These are phyloP conservation scores for Albifimbria verrucaria DNA, from an alignment of 2,329 filamentous ascomycete species.

Conservation along the genomic window DNA sequence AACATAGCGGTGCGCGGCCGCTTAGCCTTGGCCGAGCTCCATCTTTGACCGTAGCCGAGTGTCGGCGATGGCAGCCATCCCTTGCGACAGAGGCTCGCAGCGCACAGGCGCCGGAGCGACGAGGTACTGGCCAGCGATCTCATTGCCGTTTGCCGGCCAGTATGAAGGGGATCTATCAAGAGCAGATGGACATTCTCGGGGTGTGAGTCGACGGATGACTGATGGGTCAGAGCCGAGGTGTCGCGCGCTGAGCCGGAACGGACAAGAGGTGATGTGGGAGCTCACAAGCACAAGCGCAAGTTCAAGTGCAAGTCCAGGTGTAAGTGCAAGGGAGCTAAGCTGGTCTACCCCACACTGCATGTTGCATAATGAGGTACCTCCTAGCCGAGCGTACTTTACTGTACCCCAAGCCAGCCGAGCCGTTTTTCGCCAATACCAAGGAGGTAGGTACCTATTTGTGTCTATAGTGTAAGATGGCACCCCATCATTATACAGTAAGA, in stretches of 20 bases:
- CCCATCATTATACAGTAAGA: no score
- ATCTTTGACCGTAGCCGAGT: slow-evolving; percentile 15
- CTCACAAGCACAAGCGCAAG: not conserved
- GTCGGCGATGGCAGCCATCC: slow-evolving; percentile 5
- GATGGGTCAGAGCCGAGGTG: not conserved
- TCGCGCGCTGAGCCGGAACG: not conserved
- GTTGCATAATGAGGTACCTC: no score
- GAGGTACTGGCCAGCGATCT: slow-evolving; percentile 24
- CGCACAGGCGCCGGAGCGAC: slow-evolving; percentile 23
- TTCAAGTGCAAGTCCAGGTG: not conserved
- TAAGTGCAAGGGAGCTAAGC: no score
- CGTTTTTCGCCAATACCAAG: no score
- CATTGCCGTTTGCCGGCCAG: slow-evolving; percentile 25
- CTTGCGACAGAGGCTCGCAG: slow-evolving; percentile 11
- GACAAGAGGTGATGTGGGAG: no score
- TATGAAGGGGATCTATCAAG: slow-evolving; percentile 16
- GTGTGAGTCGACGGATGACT: not conserved
- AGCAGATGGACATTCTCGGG: slow-evolving; percentile 9
- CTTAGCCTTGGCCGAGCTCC: slow-evolving; percentile 28
- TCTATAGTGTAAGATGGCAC: no score
- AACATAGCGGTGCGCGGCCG: slow-evolving; percentile 55
- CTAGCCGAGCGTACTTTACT: no score
- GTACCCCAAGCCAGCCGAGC: no score
- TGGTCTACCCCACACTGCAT: no score
- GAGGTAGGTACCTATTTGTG: no score